phyloP scores from a whole-genome alignment of 1,284 basidiomycete genomes.

The Serendipita sp. region DNA sequence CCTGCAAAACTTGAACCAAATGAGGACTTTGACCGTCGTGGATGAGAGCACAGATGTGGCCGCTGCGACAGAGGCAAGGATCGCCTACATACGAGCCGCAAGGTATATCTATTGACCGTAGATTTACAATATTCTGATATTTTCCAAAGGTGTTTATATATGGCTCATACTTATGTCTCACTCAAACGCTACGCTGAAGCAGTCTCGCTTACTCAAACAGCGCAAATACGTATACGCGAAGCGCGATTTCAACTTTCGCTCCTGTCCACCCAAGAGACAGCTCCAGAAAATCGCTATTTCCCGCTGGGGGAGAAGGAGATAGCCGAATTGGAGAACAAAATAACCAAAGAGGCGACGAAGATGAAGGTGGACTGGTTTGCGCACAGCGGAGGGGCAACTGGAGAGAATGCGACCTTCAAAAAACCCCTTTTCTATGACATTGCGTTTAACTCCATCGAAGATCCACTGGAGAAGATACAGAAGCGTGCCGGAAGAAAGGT shows the following conservation, averaged over 20 bases:
- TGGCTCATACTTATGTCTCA: slow-evolving; percentile 54
- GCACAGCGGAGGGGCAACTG: slow-evolving; percentile 45
- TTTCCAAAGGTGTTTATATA: slow-evolving; percentile 43
- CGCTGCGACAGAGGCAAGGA: slow-evolving; percentile 57
- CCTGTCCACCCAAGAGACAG: slow-evolving; percentile 24
- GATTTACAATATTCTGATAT: slow-evolving; percentile 7
- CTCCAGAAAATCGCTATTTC: slow-evolving; percentile 35
- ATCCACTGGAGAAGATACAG: slow-evolving; percentile 67
- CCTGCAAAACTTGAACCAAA: slow-evolving; percentile 68
- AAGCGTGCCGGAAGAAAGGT: slow-evolving; percentile 48
- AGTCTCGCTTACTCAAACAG: slow-evolving; percentile 52
- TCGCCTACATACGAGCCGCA: slow-evolving; percentile 59
- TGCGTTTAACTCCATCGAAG: slow-evolving; percentile 80
- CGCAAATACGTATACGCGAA: slow-evolving; percentile 56
- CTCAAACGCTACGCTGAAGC: slow-evolving; percentile 59
- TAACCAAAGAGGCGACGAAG: slow-evolving; percentile 35
- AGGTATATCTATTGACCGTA: slow-evolving; percentile 32
- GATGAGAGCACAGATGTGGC: slow-evolving; percentile 77
- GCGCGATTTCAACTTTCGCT: slow-evolving; percentile 34
- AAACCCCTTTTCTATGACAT: slow-evolving; percentile 88
- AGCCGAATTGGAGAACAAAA: slow-evolving; percentile 34
- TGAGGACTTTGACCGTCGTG: slow-evolving; percentile 69
- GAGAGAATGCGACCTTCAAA: slow-evolving; percentile 36
- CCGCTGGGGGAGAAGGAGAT: slow-evolving; percentile 33
- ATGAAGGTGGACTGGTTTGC: slow-evolving; percentile 72